Percentiles rank a stretch among this genome's conserved stretches.
Conservation (phyloP, 2,329 filamentous ascomycete genomes). For the Raffaelea albimanens region DNA sequence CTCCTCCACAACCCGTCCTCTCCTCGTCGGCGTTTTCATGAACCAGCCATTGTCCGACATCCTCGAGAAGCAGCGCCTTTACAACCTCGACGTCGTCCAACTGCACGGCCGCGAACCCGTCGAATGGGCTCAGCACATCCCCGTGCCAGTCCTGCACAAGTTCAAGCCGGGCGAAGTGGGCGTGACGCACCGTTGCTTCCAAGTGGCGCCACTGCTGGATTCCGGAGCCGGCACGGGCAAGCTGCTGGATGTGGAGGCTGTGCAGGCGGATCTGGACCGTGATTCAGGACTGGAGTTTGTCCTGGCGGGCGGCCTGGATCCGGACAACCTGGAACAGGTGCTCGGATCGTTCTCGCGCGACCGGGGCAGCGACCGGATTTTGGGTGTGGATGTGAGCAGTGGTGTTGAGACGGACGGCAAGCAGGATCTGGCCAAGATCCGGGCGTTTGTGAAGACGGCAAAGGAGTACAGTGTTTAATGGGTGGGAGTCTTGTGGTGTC, state of each 20-base stretch:
- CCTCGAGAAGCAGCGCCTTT: slow-evolving; percentile 63
- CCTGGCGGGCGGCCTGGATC: slow-evolving; percentile 75
- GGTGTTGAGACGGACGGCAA: slow-evolving; percentile 79
- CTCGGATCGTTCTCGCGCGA: slow-evolving; percentile 52
- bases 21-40: slow-evolving; percentile 89
- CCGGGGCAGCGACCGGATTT: slow-evolving; percentile 31
- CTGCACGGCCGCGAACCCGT: slow-evolving; percentile 86
- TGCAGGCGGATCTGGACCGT: slow-evolving; percentile 54
- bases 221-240: slow-evolving; percentile 79
- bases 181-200: slow-evolving; percentile 66
- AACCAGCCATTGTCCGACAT: slow-evolving; percentile 81
- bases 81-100: slow-evolving; percentile 81
- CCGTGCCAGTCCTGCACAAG: slow-evolving; percentile 80
- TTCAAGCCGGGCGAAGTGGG: slow-evolving; percentile 72
- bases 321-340: slow-evolving; percentile 64
- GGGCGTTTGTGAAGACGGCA: slow-evolving; percentile 65
- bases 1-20: slow-evolving; percentile 46
- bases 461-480: too few relatives aligned
- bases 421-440: slow-evolving; percentile 75
- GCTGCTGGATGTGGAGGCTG: slow-evolving; percentile 60
- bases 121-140: slow-evolving; percentile 84
- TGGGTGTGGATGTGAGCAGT: slow-evolving; percentile 87
- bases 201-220: slow-evolving; percentile 76
- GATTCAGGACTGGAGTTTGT: slow-evolving; percentile 67
- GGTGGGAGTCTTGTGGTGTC: too few relatives aligned